Evolutionary conservation across 306 rosid species (phyloP), one percentile per base, ranked within the genome.

Genomic region (Crotalaria pallida): DNA sequence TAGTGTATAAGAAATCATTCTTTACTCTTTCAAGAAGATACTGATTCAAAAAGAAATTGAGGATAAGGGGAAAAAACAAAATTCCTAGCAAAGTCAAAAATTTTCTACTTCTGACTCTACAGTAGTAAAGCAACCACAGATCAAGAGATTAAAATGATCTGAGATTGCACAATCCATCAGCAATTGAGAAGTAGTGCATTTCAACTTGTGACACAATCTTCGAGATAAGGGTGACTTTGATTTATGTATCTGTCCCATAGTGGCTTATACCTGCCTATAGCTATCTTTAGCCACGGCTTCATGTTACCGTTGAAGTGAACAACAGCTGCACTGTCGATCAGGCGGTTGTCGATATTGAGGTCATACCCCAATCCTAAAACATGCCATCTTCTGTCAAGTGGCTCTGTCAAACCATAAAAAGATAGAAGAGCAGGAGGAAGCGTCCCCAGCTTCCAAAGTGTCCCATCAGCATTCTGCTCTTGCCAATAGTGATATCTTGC

Each of bases 371-470:
- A 77, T 78, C 99, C 99, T 79, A 95, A 78, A 26, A 91, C 99
- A 77, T 95, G 99, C 99, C 99, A 95, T 91, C 99, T 95, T 76
- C 99, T 83, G 62, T 95, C 99, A 56, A 95, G 99, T 31, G 99
- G 99, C 77, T 95, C 99, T 15, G 99, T 95, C 66, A 89, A 87
- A 78, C 97, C 99, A 69, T 89, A 91, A 72, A 95, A 95, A 31
- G 91, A 75, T 40, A 95, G 83, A 68, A 95, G 97, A 47, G 91
- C 99, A 18, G 97, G 88, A 65, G 99, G 96, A 80, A 95, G 97
- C 12, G 96, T 89, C 57, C 99, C 99, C 56, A 84, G 77, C 86
- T 85, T 89, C 99, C 99, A 95, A 10, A 95, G 91, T n/a, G 87
- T 81, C 44, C 91, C 88, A 11, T 83, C 96, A 38, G 80, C 85